A percentile compares a stretch with the other conserved stretches of the same genome.
These are phyloP conservation scores for Beauveria pseudobassiana DNA, from an alignment of 2,329 filamentous ascomycete genomes.

Conservation along the genomic window DNA sequence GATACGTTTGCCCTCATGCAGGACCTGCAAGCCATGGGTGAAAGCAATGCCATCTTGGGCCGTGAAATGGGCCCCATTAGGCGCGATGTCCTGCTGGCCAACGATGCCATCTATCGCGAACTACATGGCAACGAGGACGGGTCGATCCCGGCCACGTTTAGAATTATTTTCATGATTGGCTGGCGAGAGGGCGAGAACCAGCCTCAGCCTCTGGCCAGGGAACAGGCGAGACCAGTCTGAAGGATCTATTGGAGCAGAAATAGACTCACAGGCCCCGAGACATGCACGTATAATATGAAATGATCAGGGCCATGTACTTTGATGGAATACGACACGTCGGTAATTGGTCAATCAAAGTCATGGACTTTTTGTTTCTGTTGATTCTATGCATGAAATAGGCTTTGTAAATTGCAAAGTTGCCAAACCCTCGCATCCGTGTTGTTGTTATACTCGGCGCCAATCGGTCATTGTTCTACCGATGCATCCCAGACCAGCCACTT, in stretches of 20 bases:
- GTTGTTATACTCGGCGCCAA: constrained; percentile 61
- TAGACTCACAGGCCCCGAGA: constrained; percentile 16
- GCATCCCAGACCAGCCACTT: constrained; percentile 83
- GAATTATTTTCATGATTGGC: constrained; percentile 97
- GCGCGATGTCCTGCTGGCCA: constrained; percentile 78
- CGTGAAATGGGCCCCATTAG: constrained; percentile 71
- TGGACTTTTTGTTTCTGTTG: neutral
- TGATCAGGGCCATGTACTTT: neutral
- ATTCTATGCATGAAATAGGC: neutral
- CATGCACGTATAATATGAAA: constrained; percentile 4
- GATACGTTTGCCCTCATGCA: constrained; percentile 85
- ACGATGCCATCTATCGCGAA: constrained; percentile 79
- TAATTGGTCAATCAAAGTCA: neutral
- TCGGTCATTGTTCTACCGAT: constrained; percentile 96
- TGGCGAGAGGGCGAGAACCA: constrained; percentile 85
- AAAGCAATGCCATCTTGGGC: constrained; percentile 82
- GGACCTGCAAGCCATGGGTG: constrained; percentile 93
- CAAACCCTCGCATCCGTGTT: neutral
- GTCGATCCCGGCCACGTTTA: constrained; percentile 79
- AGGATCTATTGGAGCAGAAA: constrained; percentile 60
- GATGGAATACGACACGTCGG: neutral
- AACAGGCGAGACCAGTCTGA: constrained; percentile 79
- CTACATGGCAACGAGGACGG: constrained; percentile 78
- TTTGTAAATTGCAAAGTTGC: constrained; percentile 1
- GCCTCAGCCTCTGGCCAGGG: constrained; percentile 74